Evolutionary conservation across 495 filamentous ascomycete genomes (phyloP), one percentile per base, ranked within the genome.

Genomic region (Aspergillus coremiiformis): DNA sequence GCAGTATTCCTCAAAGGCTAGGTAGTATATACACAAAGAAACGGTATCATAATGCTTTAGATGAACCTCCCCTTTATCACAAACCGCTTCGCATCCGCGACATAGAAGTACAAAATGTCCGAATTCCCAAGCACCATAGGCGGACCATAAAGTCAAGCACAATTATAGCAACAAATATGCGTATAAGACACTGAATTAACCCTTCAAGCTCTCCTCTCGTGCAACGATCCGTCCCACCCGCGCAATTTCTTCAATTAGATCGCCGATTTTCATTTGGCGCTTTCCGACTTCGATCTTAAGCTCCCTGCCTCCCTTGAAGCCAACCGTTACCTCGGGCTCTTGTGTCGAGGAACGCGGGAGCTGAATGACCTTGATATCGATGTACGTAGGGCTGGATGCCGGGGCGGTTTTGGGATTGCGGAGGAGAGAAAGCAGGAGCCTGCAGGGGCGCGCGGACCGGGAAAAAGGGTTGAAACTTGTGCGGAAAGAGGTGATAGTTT

Each of bases 391-490:
- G 41, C 77, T 74, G 39, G 88, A 81, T 22, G 89, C 85, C 49
- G 86, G 81, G 19, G 86, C 79, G 7, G 93, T 92, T 47, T 62
- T 60, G 6, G 73, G 73, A 26, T 65, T 74, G 58, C 71, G 73
- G n/a, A 99, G 84, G 39, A 85, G 77, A 20, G 87, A 83, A 56
- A 97, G 85, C 66, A 99, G 90, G 41, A 91, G 70, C 11, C 94
- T 83, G 27, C 89, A 89, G 26, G 90, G 84, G 60, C 89, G 88
- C 30, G 85, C 77, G 60, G 77, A 72, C 12, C 79, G 75, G 5
- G 78, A 81, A 81, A 97, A 99, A 19, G 94, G 94, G 71, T 95
- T 95, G 84, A 96, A 96, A 62, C 77, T 79, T 57, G 88, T 84
- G 52, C 79, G 78, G 54, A 97, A 84, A 60, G 86, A 78, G 62